Evolutionary conservation across 2,329 filamentous ascomycete genomes (phyloP), one percentile per base, ranked within the genome.

Genomic region (Colletotrichum tropicicola): DNA sequence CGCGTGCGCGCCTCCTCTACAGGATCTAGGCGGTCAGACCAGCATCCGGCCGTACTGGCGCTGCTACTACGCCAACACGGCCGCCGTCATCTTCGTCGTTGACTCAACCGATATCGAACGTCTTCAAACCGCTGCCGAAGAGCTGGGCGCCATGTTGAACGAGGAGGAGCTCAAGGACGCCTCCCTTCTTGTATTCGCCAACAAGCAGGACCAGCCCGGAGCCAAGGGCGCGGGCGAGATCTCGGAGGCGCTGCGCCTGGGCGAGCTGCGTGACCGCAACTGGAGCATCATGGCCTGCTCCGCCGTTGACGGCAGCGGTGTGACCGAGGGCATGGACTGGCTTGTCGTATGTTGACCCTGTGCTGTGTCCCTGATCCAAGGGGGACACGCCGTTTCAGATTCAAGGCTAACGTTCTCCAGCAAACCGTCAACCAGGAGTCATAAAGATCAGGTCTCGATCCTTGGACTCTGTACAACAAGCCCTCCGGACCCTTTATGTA

Each of bases 251-350:
- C 80, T 99, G 78, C 91, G 91, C 73, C 81, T 99, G 70, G 94
- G 93, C 57, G 94, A 98, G 79, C 82, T 99, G 76, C 91, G 95
- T 73, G 96, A 99, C 79, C 88, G 96, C 73, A 99, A 98, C 85
- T 99, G 96, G 96, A 98, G 94, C 79, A 99, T 99, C 76, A 94
- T 99, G 77, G 95, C 94, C 21, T 99, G 96, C 79, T 97, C 93
- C 70, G 96, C 96, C 13, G 95, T 99, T 60, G 96, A 98, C 76
- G 96, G 96, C 44, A 92, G 92, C 73, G 96, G 96, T 77, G 92
- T 99, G 45, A 93, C 91, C 68, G 96, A 99, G 80, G 96, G 96
- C 65, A 99, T 99, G 96, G 96, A 99, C 80, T 99, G 96, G 96
- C 84, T 99, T 76, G 94, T 97, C 85, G 92, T 95, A 80, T 79